These are phyloP conservation scores for Pythium sukuiense DNA, from an alignment of 352 stramenopile species.

Conservation along the genomic window DNA sequence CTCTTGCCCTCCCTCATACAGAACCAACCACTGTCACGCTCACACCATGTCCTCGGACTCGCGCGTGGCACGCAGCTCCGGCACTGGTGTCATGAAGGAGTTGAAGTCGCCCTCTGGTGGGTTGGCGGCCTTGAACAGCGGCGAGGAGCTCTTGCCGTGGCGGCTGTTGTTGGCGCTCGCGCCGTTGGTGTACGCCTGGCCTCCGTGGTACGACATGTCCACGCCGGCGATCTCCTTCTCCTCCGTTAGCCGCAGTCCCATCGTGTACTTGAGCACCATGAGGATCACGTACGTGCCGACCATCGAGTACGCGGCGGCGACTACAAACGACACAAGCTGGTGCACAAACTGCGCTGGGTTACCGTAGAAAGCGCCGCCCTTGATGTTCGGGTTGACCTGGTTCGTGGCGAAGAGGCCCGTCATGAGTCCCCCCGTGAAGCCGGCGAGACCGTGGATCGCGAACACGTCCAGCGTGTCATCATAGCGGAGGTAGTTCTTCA, in stretches of 20 bases:
- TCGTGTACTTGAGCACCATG: conserved; percentile 64
- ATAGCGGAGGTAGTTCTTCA: conserved; percentile 72
- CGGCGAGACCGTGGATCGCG: conserved; percentile 66
- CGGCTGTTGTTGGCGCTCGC: conserved; percentile 39
- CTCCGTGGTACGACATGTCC: conserved; percentile 77
- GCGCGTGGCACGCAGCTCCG: background rate
- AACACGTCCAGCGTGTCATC: conserved; percentile 86
- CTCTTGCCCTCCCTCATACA: background rate
- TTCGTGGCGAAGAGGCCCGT: conserved; percentile 70
- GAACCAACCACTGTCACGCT: background rate
- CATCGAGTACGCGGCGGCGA: conserved; percentile 65
- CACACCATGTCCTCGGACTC: conserved; percentile 17
- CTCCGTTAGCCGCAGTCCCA: conserved; percentile 70
- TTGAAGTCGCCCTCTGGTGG: conserved; percentile 34
- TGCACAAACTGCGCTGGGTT: conserved; percentile 46
- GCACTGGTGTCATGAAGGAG: conserved; percentile 34
- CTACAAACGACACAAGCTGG: conserved; percentile 55
- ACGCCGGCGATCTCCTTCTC: conserved; percentile 81
- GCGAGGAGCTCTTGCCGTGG: conserved; percentile 27
- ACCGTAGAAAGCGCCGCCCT: conserved; percentile 55
- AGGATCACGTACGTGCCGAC: conserved; percentile 73
- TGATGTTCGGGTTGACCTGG: conserved; percentile 56
- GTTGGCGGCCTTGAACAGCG: conserved; percentile 38
- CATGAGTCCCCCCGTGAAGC: conserved; percentile 60
- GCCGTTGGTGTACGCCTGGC: conserved; percentile 46